These are phyloP conservation scores for Pascua sp. DNA, from an alignment of 1,284 basidiomycete species.

Conservation along the genomic window DNA sequence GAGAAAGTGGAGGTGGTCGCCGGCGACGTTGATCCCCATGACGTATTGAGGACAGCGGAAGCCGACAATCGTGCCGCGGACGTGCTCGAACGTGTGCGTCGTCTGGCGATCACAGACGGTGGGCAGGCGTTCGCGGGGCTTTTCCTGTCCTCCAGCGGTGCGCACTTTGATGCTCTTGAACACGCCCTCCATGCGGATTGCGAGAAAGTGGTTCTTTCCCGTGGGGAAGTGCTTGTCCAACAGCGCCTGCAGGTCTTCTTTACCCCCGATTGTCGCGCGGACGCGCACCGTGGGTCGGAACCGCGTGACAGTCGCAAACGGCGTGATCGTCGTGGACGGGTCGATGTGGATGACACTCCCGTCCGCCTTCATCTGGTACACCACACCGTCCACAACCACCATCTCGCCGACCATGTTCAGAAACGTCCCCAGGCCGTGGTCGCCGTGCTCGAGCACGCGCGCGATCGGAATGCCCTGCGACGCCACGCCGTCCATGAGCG, in stretches of 20 bases:
- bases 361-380: conserved; percentile 16
- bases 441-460: conserved; percentile 9
- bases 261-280: neutral
- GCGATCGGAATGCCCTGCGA: conserved; percentile 5
- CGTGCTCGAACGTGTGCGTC: conserved; percentile 1
- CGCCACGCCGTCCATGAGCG: conserved; percentile 14
- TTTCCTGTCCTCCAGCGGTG: conserved; percentile 17
- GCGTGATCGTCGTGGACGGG: conserved; percentile 1
- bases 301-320: conserved; percentile 14
- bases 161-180: conserved; percentile 13
- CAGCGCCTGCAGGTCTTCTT: conserved; percentile 8
- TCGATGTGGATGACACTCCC: conserved; percentile 8
- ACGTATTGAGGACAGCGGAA: conserved; percentile 16
- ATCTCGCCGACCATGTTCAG: conserved; percentile 13
- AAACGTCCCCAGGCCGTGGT: conserved; percentile 18
- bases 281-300: neutral
- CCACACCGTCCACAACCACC: conserved; percentile 13
- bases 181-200: conserved; percentile 14
- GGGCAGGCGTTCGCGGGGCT: conserved; percentile 7
- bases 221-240: conserved; percentile 4
- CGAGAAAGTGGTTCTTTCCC: conserved; percentile 12
- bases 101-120: conserved; percentile 12
- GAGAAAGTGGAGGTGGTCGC: conserved; percentile 22
- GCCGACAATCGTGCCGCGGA: conserved; percentile 11
- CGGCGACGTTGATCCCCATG: conserved; percentile 14